Base-by-base conservation (phyloP, 768 basidiomycete genomes). In the Nidularia pulvinata region DNA sequence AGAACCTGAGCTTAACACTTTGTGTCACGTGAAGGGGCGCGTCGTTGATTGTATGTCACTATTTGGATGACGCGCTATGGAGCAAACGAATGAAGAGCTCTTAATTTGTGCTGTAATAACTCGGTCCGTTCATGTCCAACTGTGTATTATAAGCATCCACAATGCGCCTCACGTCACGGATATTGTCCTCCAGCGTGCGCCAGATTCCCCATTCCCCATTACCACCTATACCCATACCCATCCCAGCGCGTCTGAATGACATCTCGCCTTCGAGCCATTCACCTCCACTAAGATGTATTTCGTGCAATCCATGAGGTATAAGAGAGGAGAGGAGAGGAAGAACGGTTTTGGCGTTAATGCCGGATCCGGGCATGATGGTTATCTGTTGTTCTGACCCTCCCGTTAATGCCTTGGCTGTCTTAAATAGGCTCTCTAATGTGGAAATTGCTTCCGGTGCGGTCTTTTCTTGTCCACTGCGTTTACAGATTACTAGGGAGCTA, bases 211-310 rank as follows among this genome's bases (percentile, higher is more conserved):
- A 91, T 55, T 86, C 88, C 1, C 73, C 67, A 25, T 75, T 71
- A 7, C 70, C 74, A 32, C 73, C 79, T 14, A 72, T 60, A 1
- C 86, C 87, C 87, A 92, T 91, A 0, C 83, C 85, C 82, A 92
- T 85, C 0, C 80, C 81, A 7, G 75, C 72, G 9, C 69, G 77
- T 57, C 79, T 75, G 64, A 77, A 78, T 9, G 55, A 11, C 78
- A 86, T 87, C 46, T 58, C 65, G 44, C 87, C 72, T 5, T 81
- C 75, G 0, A 77, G 48, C 88, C 88, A 92, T 33, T 64, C 61
- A 2, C 88, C 90, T 0, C 83, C 91, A 57, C 90, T 92, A 54
- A 92, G 63, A 63, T 93, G 91, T 1, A 93, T 72, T 65, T 93
- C 90, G 22, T 69, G 69, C 22, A 91, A 64, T 5, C 86, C 87